Conservation (phyloP, 805 yeast genomes). For the Saturnispora serradocipensis region DNA sequence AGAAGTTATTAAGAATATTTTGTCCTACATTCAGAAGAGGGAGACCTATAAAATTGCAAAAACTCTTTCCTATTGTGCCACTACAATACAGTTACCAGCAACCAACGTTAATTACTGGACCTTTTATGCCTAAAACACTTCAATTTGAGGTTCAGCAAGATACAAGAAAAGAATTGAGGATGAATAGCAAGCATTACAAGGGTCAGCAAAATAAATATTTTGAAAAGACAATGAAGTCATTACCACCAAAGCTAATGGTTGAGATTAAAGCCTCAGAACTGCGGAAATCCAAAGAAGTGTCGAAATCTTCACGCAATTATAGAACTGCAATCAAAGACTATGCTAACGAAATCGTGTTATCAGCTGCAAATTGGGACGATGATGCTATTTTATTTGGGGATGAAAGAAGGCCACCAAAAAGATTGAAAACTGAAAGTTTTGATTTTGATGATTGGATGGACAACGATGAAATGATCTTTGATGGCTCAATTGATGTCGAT, state of each 20-base stretch:
- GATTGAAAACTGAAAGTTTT: conserved; percentile 24
- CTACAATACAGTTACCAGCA: conserved; percentile 41
- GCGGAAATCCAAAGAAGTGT: conserved; percentile 10
- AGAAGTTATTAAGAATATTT: conserved; percentile 34
- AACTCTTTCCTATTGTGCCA: conserved; percentile 53
- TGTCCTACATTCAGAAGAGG: conserved; percentile 56
- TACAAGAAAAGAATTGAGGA: conserved; percentile 43
- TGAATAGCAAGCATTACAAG: conserved; percentile 14
- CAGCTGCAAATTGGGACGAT: conserved; percentile 76
- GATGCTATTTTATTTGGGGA: conserved; percentile 48
- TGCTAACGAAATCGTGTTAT: conserved; percentile 49
- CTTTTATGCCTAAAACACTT: conserved; percentile 51
- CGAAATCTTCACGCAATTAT: conserved; percentile 12
- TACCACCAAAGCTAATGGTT: conserved; percentile 18
- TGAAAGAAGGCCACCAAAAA: conserved; percentile 20
- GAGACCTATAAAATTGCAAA: conserved; percentile 53
- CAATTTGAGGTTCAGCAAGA: conserved; percentile 57
- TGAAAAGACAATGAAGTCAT: conserved; percentile 7
- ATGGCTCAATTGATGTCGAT: conserved; percentile 43
- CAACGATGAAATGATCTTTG: conserved; percentile 64
- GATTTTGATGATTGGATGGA: conserved; percentile 35
- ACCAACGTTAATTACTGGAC: conserved; percentile 35
- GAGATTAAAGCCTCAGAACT: conserved; percentile 25
- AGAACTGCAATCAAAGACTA: conserved; percentile 21
- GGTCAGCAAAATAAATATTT: conserved; percentile 10